Evolutionary conservation across 768 basidiomycete genomes (phyloP).

Genomic region (Cystofilobasidium bisporidii): DNA sequence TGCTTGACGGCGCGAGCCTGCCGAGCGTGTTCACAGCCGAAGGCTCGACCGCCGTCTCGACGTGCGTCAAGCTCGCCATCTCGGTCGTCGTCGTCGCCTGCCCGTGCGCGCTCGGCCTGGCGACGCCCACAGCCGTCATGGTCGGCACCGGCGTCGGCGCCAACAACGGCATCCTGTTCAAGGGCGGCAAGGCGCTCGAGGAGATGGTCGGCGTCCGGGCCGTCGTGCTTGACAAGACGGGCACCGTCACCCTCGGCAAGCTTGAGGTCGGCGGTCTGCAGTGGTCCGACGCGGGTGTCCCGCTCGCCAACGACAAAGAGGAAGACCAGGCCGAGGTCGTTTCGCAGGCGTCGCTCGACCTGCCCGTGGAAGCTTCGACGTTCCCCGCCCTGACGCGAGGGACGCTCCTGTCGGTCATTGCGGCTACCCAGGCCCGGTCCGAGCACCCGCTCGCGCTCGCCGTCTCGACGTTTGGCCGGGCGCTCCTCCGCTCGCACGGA

Average conservation of each 20-base stretch:
- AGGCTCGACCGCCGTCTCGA: slow-evolving; percentile 70
- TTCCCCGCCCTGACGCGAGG: slow-evolving; percentile 39
- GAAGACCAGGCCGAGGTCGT: not conserved
- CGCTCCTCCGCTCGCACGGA: slow-evolving; percentile 39
- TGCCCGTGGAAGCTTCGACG: not conserved
- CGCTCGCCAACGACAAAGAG: not conserved
- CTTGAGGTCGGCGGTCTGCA: slow-evolving; percentile 63
- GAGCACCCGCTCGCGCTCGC: slow-evolving; percentile 96
- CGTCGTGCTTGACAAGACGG: slow-evolving; percentile 92
- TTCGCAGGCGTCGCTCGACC: not conserved
- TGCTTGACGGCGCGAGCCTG: slow-evolving; percentile 49
- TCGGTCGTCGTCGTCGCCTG: slow-evolving; percentile 97
- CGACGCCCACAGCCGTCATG: slow-evolving; percentile 98
- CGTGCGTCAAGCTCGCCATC: slow-evolving; percentile 93
- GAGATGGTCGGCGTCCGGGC: slow-evolving; percentile 71
- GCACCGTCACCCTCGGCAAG: slow-evolving; percentile 93
- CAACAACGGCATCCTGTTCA: slow-evolving; percentile 93
- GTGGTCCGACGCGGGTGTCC: slow-evolving; percentile 48
- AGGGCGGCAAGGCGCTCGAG: slow-evolving; percentile 88
- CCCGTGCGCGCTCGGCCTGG: slow-evolving; percentile 90
- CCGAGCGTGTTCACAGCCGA: slow-evolving; percentile 76
- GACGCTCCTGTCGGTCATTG: slow-evolving; percentile 66
- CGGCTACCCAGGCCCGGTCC: slow-evolving; percentile 77
- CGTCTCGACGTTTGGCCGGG: slow-evolving; percentile 63
- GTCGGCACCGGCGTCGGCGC: slow-evolving; percentile 97